Conservation (phyloP, 345 rosid genomes). For the Cardamine resedifolia region DNA sequence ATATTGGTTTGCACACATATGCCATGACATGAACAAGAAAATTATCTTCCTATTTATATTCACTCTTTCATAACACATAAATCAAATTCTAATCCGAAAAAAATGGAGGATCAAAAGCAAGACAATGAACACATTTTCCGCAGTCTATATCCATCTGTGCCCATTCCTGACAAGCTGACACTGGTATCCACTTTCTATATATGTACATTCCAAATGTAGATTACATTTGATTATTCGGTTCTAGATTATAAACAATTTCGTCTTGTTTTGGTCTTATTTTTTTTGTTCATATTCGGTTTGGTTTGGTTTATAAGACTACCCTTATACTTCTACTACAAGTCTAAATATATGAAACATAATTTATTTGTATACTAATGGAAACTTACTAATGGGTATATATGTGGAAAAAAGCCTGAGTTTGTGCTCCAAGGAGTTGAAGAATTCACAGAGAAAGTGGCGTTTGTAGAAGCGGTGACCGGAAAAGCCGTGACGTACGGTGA, state of each 20-base stretch:
- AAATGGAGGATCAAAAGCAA: slow-evolving; percentile 35
- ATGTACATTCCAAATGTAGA: background rate
- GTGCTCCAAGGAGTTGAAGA: slow-evolving; percentile 76
- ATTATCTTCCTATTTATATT: slow-evolving; percentile 26
- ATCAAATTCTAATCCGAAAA: slow-evolving; percentile 15
- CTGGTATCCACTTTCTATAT: slow-evolving; percentile 30
- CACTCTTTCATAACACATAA: slow-evolving; percentile 19
- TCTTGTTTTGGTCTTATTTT: background rate
- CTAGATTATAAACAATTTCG: no score
- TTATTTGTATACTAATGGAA: background rate
- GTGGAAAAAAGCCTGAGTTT: slow-evolving; percentile 52
- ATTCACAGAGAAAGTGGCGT: slow-evolving; percentile 71
- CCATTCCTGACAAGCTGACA: slow-evolving; percentile 61
- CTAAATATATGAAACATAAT: background rate
- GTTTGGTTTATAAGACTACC: background rate
- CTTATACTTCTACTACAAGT: no score
- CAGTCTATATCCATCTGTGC: slow-evolving; percentile 58
- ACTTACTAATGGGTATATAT: background rate
- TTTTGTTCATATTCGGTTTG: background rate
- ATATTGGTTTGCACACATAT: slow-evolving; percentile 11
- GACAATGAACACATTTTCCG: slow-evolving; percentile 59
- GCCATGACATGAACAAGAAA: slow-evolving; percentile 19
- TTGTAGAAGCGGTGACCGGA: slow-evolving; percentile 77
- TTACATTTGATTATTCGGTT: background rate
- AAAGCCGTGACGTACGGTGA: slow-evolving; percentile 65